These are phyloP conservation scores for Neospermospora avenae DNA, from an alignment of 2,329 filamentous ascomycete species.

Conservation along the genomic window DNA sequence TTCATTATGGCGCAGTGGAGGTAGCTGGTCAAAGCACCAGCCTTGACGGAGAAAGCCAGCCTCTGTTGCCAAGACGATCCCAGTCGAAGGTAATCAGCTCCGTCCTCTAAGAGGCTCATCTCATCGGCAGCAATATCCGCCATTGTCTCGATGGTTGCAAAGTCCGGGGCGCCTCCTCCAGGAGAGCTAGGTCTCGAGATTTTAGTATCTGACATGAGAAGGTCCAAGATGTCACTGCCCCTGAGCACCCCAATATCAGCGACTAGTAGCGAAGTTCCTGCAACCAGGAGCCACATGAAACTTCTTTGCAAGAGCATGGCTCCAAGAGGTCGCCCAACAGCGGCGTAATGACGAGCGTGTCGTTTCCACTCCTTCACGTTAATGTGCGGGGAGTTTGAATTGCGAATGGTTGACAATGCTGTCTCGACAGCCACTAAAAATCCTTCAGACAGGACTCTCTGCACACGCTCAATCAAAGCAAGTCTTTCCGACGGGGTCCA, in stretches of 20 bases:
- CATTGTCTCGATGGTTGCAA: constrained; percentile 58
- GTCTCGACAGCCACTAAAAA: constrained; percentile 87
- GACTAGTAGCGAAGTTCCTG: constrained; percentile 71
- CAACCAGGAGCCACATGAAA: constrained; percentile 80
- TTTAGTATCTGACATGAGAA: constrained; percentile 57
- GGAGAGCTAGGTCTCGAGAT: constrained; percentile 41
- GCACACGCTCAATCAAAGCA: constrained; percentile 67
- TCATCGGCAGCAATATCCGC: constrained; percentile 75
- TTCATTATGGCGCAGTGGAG: constrained; percentile 82
- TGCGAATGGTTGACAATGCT: constrained; percentile 85
- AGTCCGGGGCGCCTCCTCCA: constrained; percentile 47
- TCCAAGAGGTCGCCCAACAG: constrained; percentile 75
- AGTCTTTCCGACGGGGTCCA: constrained; percentile 76
- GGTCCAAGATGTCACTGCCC: constrained; percentile 66
- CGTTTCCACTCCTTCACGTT: constrained; percentile 82
- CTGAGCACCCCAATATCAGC: constrained; percentile 58
- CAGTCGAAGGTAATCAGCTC: constrained; percentile 84
- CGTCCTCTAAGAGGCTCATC: constrained; percentile 82
- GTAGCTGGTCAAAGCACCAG: constrained; percentile 75
- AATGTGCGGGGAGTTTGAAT: constrained; percentile 63
- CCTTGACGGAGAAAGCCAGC: constrained; percentile 82
- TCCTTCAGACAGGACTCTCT: constrained; percentile 72
- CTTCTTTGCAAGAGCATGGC: constrained; percentile 88
- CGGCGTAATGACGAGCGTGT: constrained; percentile 78
- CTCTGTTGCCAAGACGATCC: constrained; percentile 83